A percentile compares a stretch with the other conserved stretches of the same genome.
These are phyloP conservation scores for Vaccinium corymbosum DNA, from an alignment of 148 eudicot species.

Conservation along the genomic window DNA sequence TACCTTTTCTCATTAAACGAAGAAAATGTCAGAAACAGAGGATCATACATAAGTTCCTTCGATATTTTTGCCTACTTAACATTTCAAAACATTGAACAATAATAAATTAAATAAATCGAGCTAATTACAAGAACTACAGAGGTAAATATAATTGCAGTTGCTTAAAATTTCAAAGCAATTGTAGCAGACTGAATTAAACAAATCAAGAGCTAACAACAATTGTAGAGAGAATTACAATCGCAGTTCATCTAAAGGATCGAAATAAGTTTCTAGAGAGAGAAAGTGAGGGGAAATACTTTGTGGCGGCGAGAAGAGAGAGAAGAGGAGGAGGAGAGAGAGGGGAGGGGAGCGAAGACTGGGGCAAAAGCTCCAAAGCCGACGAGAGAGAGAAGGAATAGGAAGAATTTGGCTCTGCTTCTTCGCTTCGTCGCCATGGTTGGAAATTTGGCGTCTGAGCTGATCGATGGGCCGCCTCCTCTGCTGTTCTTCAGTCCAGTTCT, in stretches of 20 bases:
- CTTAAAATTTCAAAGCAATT: neutral
- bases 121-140: too few species aligned
- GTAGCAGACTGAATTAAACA: neutral
- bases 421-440: conserved; percentile 24
- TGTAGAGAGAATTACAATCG: neutral
- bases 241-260: neutral
- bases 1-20: neutral
- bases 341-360: conserved; percentile 32
- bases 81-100: neutral
- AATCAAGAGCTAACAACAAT: neutral
- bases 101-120: too few species aligned
- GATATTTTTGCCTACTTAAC: neutral
- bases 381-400: conserved; percentile 40
- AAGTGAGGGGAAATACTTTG: conserved; percentile 23
- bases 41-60: neutral
- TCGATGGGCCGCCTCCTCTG: neutral
- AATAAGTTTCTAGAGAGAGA: neutral
- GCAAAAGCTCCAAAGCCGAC: conserved; percentile 39
- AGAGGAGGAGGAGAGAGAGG: conserved; percentile 33
- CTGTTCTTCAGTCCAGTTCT: conserved; percentile 2
- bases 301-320: conserved; percentile 24
- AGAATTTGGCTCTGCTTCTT: conserved; percentile 15
- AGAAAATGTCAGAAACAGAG: neutral
- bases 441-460: conserved; percentile 12
- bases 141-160: too few species aligned